These are phyloP conservation scores for Solanum habrochaites DNA, from an alignment of 257 asterid species.

Conservation along the genomic window DNA sequence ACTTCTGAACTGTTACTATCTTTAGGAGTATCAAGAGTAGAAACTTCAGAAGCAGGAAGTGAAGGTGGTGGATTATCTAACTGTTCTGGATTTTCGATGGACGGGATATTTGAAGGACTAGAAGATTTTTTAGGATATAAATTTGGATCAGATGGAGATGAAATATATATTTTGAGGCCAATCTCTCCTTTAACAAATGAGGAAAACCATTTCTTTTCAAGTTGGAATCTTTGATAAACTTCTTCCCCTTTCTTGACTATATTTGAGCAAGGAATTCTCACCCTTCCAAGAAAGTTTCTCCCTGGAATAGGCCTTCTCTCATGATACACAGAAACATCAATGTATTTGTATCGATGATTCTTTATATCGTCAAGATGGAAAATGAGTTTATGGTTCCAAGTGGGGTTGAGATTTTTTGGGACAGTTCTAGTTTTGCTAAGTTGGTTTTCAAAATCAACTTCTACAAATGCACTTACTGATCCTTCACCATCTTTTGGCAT, in stretches of 20 bases:
- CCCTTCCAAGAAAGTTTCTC: constrained; percentile 54
- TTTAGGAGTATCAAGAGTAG: constrained; percentile 2
- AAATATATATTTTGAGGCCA: constrained; percentile 48
- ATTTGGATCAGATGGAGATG: constrained; percentile 21
- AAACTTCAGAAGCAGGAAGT: constrained; percentile 6
- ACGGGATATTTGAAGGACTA: constrained; percentile 1
- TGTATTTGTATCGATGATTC: constrained; percentile 16
- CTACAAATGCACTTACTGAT: constrained; percentile 61
- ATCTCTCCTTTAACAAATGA: constrained; percentile 47
- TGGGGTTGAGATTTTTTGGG: constrained; percentile 63
- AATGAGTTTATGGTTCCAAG: constrained; percentile 48
- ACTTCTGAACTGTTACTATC: not conserved
- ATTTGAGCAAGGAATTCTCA: constrained; percentile 48
- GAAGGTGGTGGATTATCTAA: not conserved
- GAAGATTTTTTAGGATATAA: not conserved
- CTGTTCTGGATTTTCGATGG: constrained; percentile 3
- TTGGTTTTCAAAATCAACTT: constrained; percentile 64
- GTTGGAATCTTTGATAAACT: constrained; percentile 49
- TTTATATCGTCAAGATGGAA: constrained; percentile 31
- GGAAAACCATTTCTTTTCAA: constrained; percentile 40
- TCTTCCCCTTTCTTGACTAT: constrained; percentile 52
- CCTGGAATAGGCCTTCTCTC: constrained; percentile 42
- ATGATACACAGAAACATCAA: constrained; percentile 48
- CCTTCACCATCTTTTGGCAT: constrained; percentile 69
- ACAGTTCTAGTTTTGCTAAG: constrained; percentile 43